Evolutionary conservation across 306 rosid species (phyloP).

Genomic region (Ochetophila trinervis): DNA sequence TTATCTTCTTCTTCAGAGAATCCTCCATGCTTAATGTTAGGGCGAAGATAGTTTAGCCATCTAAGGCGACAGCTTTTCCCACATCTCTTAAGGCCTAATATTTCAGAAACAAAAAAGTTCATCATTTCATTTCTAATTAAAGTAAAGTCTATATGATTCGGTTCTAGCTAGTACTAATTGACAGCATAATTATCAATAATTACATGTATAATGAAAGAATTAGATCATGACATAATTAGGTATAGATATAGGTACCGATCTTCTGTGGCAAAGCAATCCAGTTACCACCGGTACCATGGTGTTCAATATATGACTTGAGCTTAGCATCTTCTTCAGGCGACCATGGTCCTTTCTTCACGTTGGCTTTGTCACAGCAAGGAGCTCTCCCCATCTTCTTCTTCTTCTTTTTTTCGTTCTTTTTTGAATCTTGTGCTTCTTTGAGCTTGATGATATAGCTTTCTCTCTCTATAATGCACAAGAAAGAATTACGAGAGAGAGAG

Average conservation of each 20-base stretch:
- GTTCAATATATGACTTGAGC: constrained; percentile 80
- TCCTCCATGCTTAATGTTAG: constrained; percentile 82
- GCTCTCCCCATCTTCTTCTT: constrained; percentile 74
- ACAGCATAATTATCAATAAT: background rate
- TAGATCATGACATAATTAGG: background rate
- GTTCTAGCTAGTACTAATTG: background rate
- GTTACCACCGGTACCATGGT: constrained; percentile 83
- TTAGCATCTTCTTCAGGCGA: constrained; percentile 83
- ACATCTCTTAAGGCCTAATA: constrained; percentile 74
- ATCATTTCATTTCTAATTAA: background rate
- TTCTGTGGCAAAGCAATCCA: constrained; percentile 92
- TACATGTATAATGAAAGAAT: background rate
- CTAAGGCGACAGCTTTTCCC: constrained; percentile 92
- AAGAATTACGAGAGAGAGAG: background rate
- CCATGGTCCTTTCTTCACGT: constrained; percentile 97
- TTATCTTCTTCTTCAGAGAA: constrained; percentile 89
- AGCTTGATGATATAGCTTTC: background rate
- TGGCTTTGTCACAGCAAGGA: constrained; percentile 97
- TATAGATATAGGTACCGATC: constrained; percentile 46
- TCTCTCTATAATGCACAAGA: constrained; percentile 11
- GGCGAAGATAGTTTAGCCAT: constrained; percentile 92
- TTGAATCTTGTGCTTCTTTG: constrained; percentile 16
- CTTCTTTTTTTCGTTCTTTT: background rate
- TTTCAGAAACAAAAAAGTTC: constrained; percentile 2
- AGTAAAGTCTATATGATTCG: no score